Evolutionary conservation across 805 yeast species (phyloP), one percentile per base, ranked within the genome.

Genomic region (Lachancea waltii): DNA sequence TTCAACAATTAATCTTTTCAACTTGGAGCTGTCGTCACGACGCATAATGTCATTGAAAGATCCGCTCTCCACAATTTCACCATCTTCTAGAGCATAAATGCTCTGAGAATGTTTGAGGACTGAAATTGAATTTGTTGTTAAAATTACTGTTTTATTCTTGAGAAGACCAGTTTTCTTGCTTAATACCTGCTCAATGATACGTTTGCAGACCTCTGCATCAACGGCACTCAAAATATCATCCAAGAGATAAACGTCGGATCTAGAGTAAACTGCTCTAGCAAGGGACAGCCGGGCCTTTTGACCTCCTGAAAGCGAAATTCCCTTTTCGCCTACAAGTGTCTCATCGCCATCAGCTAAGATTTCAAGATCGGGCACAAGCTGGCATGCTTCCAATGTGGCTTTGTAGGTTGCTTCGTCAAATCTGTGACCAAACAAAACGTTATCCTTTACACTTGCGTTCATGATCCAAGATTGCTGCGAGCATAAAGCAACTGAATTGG

Each of bases 141-240:
- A 60, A 27, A 79, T 62, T 21, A 74, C 64, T 3, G 82, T 73
- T 47, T 76, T 77, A 3, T 70, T 55, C 7, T 63, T 61, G 35
- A 79, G 58, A 10, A 79, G 46, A 18, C 83, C 83, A 6, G 44
- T 43, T 7, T 51, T 44, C 29, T 49, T 54, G 24, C 68, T 64
- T 13, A 77, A 51, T 11, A 78, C 81, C 26, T 67, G 50, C 5
- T 72, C 64, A 45, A 74, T 69, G 37, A 77, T 71, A 37, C 68
- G 70, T 43, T 65, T 70, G 31, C 81, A 77, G 35, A 80, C 87
- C 52, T 79, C 79, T 2, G 83, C 77, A 62, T 80, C 87, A 14
- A 80, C 87, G 2, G 86, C 86, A 46, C 81, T 72, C 40, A 80
- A 62, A 18, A 80, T 68, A 53, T 80, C 87, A 60, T 80, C 87